A percentile compares a stretch with the other conserved stretches of the same genome.
Conservation (phyloP, 208 protist species). For the Vickermania spadyakhi region DNA sequence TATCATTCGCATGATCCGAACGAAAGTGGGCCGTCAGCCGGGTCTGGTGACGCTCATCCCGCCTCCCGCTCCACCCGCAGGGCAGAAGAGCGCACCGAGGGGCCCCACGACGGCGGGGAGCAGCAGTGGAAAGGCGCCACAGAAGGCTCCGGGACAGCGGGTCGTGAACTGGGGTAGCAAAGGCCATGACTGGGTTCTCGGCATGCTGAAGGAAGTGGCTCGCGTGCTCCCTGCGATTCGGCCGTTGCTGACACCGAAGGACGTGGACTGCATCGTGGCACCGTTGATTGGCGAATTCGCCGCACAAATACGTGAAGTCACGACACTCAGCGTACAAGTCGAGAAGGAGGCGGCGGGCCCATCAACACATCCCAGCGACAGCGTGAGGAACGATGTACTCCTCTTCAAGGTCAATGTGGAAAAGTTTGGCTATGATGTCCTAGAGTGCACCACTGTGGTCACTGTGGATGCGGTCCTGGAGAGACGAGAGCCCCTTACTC, state of each 20-base stretch:
- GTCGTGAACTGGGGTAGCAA: slow-evolving; percentile 31
- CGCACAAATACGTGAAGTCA: slow-evolving; percentile 49
- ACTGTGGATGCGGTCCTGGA: slow-evolving; percentile 30
- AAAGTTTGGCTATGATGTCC: slow-evolving; percentile 84
- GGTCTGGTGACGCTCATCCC: slow-evolving; percentile 9
- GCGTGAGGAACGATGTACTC: slow-evolving; percentile 45
- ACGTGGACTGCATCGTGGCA: slow-evolving; percentile 58
- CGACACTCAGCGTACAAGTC: slow-evolving; percentile 22
- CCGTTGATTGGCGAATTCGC: slow-evolving; percentile 64
- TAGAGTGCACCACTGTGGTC: slow-evolving; percentile 42
- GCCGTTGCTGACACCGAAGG: slow-evolving; percentile 44
- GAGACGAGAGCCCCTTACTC: slow-evolving; percentile 15
- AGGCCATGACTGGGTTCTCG: slow-evolving; percentile 85
- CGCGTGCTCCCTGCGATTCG: slow-evolving; percentile 53
- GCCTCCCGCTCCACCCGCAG: background rate
- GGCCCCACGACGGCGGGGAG: background rate
- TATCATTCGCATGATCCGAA: slow-evolving; percentile 45
- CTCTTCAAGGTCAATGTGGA: slow-evolving; percentile 88
- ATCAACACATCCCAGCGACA: no score
- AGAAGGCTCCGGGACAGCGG: background rate
- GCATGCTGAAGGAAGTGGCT: slow-evolving; percentile 77
- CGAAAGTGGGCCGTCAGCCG: slow-evolving; percentile 61
- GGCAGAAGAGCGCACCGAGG: background rate
- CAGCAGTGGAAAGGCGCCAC: background rate
- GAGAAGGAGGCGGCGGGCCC: no score